Evolutionary conservation across 2,329 filamentous ascomycete species (phyloP).

Genomic region (Nemania sp.): DNA sequence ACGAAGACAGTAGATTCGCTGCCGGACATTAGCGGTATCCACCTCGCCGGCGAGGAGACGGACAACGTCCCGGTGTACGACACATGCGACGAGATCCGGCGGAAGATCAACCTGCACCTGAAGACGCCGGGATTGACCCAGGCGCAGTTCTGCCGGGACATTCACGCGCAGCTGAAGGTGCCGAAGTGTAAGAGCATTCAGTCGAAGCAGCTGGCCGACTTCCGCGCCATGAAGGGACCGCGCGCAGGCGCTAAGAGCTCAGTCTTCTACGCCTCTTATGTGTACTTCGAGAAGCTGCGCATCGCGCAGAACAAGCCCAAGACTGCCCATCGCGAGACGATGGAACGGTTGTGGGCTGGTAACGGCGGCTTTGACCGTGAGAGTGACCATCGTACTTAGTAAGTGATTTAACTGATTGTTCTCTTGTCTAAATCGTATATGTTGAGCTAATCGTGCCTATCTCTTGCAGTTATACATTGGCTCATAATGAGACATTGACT

Average conservation of each 20-base stretch:
- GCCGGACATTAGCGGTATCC: slow-evolving; percentile 55
- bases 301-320: slow-evolving; percentile 65
- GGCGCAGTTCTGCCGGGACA: slow-evolving; percentile 61
- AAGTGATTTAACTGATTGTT: slow-evolving; percentile 3
- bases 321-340: slow-evolving; percentile 60
- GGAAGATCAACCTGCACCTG: slow-evolving; percentile 67
- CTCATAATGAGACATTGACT: neutral
- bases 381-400: slow-evolving; percentile 24
- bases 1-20: slow-evolving; percentile 25
- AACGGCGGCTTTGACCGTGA: slow-evolving; percentile 22
- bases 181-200: slow-evolving; percentile 51
- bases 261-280: slow-evolving; percentile 67
- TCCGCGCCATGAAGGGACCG: slow-evolving; percentile 62
- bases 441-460: neutral
- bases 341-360: slow-evolving; percentile 55
- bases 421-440: too few relatives aligned
- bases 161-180: slow-evolving; percentile 53
- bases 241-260: slow-evolving; percentile 58
- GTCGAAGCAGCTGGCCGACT: slow-evolving; percentile 60
- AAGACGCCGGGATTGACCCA: slow-evolving; percentile 60
- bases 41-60: slow-evolving; percentile 58
- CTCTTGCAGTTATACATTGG: neutral
- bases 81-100: slow-evolving; percentile 68
- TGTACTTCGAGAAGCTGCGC: slow-evolving; percentile 70
- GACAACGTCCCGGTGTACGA: slow-evolving; percentile 64